phyloP scores from a whole-genome alignment of 176 grass and related monocot genomes.

The Oryza meyeriana region DNA sequence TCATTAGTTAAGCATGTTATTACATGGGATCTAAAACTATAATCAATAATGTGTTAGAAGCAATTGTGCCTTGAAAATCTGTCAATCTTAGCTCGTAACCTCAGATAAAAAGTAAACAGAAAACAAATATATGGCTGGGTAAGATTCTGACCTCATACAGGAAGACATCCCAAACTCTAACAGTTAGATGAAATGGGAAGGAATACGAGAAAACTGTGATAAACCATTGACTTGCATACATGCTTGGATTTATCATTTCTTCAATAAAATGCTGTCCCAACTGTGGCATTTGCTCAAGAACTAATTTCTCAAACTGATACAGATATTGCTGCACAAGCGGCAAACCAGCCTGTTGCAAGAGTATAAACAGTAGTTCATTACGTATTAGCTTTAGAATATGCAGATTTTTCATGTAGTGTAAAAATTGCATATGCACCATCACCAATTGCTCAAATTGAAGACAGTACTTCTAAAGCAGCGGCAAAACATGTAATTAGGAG shows the following conservation, averaged over 20 bases:
- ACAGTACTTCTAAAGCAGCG: background rate
- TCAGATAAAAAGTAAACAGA: background rate
- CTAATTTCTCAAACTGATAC: slow-evolving; percentile 83
- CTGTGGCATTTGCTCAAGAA: slow-evolving; percentile 77
- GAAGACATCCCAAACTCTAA: slow-evolving; percentile 97
- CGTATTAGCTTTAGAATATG: slow-evolving; percentile 20
- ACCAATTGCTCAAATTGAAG: slow-evolving; percentile 4
- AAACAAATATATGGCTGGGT: slow-evolving; percentile 13
- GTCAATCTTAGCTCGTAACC: background rate
- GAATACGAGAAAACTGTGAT: slow-evolving; percentile 97
- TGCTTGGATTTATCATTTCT: slow-evolving; percentile 96
- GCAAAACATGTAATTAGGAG: background rate
- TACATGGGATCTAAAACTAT: background rate
- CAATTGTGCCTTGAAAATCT: slow-evolving; percentile 11
- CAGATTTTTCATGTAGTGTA: background rate
- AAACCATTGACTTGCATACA: slow-evolving; percentile 99
- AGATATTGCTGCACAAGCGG: slow-evolving; percentile 88
- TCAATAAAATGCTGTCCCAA: slow-evolving; percentile 85
- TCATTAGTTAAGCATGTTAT: background rate
- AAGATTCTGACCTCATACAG: slow-evolving; percentile 80
- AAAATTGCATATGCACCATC: background rate
- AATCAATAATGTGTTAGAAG: background rate
- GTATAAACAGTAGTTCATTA: slow-evolving; percentile 26
- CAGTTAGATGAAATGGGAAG: slow-evolving; percentile 78
- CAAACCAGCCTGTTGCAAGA: slow-evolving; percentile 71